Percentiles rank a stretch among this genome's conserved stretches.
Conservation (phyloP, 2,329 filamentous ascomycete genomes). For the Arthrinium phaeospermum region DNA sequence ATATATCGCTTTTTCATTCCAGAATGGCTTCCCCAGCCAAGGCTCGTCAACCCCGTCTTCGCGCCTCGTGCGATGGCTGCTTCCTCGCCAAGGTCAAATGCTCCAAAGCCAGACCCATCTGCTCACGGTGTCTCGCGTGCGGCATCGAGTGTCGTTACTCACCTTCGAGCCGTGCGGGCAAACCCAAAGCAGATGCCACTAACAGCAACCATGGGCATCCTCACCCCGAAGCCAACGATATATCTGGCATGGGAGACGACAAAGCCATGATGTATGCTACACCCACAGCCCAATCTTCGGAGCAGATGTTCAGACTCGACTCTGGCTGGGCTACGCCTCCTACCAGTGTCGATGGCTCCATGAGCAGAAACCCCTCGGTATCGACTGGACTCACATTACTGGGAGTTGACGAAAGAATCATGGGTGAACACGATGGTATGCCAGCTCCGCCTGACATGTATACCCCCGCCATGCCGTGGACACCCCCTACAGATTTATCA, state of each 20-base stretch:
- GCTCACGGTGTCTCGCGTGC: conserved; percentile 55
- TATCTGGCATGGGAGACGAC: conserved; percentile 33
- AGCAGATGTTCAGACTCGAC: conserved; percentile 45
- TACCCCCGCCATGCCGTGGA: conserved; percentile 45
- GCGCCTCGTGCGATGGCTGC: conserved; percentile 60
- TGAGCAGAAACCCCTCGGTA: conserved; percentile 43
- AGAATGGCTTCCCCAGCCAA: conserved; percentile 37
- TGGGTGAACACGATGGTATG: conserved; percentile 33
- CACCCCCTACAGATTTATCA: conserved; percentile 43
- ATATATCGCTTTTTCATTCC: conserved; percentile 2
- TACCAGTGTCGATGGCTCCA: conserved; percentile 40
- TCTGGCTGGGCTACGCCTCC: conserved; percentile 47
- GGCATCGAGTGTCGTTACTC: conserved; percentile 59
- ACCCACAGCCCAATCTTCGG: conserved; percentile 31
- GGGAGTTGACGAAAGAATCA: conserved; percentile 36
- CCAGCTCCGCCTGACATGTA: conserved; percentile 42
- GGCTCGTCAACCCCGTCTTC: conserved; percentile 47
- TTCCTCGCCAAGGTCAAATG: conserved; percentile 63
- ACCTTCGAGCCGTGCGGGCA: conserved; percentile 56
- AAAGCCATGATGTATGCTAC: conserved; percentile 39
- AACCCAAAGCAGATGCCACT: conserved; percentile 48
- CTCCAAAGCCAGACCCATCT: conserved; percentile 58
- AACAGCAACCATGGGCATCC: conserved; percentile 25
- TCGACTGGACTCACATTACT: conserved; percentile 40
- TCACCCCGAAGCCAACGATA: conserved; percentile 31